Percentiles rank a stretch among this genome's conserved stretches.
Conservation (phyloP, 1,284 basidiomycete genomes). For the Ganoderma lingzhi region DNA sequence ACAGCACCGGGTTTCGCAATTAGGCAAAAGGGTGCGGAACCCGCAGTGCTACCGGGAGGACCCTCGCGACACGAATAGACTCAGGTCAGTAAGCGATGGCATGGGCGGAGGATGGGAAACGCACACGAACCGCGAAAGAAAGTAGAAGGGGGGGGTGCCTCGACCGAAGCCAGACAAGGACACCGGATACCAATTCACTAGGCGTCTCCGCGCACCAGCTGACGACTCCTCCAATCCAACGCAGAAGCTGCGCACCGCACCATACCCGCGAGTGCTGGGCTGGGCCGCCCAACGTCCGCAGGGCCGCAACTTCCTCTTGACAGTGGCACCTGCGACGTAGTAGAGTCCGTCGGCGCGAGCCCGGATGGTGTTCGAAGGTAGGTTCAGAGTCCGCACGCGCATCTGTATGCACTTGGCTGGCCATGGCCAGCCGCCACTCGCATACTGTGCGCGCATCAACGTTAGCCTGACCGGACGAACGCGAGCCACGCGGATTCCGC, state of each 20-base stretch:
- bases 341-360: not conserved
- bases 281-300: slow-evolving; percentile 4
- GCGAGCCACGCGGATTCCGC: slow-evolving; percentile 2
- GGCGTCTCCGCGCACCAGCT: slow-evolving; percentile 1
- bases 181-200: not conserved
- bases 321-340: not conserved
- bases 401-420: not conserved
- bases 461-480: too few relatives aligned
- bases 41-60: not conserved
- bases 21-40: not conserved
- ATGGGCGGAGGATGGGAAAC: not conserved
- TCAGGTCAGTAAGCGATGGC: not conserved
- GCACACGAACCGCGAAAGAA: not conserved
- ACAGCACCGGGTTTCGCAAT: not conserved
- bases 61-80: not conserved
- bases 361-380: slow-evolving; percentile 1
- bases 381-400: not conserved
- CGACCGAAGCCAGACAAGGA: slow-evolving; percentile 2
- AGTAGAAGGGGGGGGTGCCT: not conserved
- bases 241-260: slow-evolving; percentile 14
- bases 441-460: slow-evolving; percentile 2
- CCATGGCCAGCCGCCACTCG: not conserved
- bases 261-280: slow-evolving; percentile 12
- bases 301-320: not conserved
- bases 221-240: not conserved